Evolutionary conservation across 768 basidiomycete species (phyloP).

Genomic region (Gloeostereum incarnatum): DNA sequence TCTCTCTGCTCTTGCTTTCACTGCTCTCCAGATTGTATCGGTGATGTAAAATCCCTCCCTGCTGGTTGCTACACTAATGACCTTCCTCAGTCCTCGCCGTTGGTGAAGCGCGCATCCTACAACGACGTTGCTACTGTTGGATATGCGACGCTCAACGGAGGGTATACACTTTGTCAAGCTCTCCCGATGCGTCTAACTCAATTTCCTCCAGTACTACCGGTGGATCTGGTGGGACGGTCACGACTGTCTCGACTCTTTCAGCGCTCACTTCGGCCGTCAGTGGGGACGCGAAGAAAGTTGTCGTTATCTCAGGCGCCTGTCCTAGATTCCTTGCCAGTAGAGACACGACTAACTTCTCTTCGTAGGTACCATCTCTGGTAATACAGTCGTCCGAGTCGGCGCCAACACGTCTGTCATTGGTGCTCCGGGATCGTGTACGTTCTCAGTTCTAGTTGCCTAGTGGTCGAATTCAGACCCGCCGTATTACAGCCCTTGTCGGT

Average conservation of each 20-base stretch:
- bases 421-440: slow-evolving; percentile 26
- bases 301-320: slow-evolving; percentile 30
- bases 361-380: slow-evolving; percentile 35
- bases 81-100: too few relatives aligned
- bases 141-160: slow-evolving; percentile 22
- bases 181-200: too few relatives aligned
- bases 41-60: too few relatives aligned
- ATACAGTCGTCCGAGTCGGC: slow-evolving; percentile 29
- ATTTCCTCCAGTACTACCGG: too few relatives aligned
- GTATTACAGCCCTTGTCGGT: slow-evolving; percentile 27
- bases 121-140: slow-evolving; percentile 28
- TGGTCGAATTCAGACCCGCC: neutral
- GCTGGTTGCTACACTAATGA: too few relatives aligned
- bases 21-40: too few relatives aligned
- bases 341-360: neutral
- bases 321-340: too few relatives aligned
- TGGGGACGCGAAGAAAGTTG: slow-evolving; percentile 31
- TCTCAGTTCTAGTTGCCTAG: neutral
- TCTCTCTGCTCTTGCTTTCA: too few relatives aligned
- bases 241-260: slow-evolving; percentile 31
- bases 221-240: slow-evolving; percentile 31
- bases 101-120: slow-evolving; percentile 26
- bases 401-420: slow-evolving; percentile 36
- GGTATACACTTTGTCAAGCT: slow-evolving; percentile 8
- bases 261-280: slow-evolving; percentile 31